Conservation (phyloP, 441 rosid genomes). For the Brassica balearica region DNA sequence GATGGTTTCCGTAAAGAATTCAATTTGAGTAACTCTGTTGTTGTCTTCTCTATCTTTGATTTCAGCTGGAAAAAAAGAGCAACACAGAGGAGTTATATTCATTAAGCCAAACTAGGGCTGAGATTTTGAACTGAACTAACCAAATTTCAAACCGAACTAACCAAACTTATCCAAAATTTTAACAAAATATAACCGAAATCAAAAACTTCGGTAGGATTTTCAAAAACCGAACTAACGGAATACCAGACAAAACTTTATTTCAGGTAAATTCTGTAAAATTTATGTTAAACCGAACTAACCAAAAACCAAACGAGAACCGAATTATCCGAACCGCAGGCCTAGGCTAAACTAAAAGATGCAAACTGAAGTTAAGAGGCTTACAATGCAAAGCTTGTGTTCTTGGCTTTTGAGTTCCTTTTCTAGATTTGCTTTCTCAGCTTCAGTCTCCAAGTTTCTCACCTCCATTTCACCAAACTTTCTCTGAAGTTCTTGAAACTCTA, state of each 20-base stretch:
- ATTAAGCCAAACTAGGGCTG: background rate
- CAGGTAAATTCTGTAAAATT: too few species aligned
- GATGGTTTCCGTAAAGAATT: conserved; percentile 58
- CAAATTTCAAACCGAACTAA: too few species aligned
- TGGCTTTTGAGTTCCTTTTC: conserved; percentile 65
- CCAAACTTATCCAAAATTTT: too few species aligned
- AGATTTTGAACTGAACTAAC: too few species aligned
- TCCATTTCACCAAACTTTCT: conserved; percentile 49
- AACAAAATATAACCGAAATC: too few species aligned
- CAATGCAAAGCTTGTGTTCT: conserved; percentile 69
- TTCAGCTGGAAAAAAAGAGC: conserved; percentile 53
- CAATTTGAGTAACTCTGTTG: conserved; percentile 57
- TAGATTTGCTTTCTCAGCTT: conserved; percentile 63
- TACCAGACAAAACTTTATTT: too few species aligned
- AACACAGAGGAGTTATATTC: conserved; percentile 20
- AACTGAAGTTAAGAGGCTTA: conserved; percentile 46
- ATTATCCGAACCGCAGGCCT: too few species aligned
- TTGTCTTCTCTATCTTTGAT: conserved; percentile 64
- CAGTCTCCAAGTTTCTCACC: conserved; percentile 46
- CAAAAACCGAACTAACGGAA: too few species aligned
- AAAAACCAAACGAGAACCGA: too few species aligned
- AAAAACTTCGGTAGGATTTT: too few species aligned
- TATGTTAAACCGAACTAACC: too few species aligned
- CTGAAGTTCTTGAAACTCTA: conserved; percentile 67
- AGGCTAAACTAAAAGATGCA: background rate